Evolutionary conservation across 495 filamentous ascomycete genomes (phyloP), one percentile per base, ranked within the genome.

Genomic region (Penicillium crystallinum): DNA sequence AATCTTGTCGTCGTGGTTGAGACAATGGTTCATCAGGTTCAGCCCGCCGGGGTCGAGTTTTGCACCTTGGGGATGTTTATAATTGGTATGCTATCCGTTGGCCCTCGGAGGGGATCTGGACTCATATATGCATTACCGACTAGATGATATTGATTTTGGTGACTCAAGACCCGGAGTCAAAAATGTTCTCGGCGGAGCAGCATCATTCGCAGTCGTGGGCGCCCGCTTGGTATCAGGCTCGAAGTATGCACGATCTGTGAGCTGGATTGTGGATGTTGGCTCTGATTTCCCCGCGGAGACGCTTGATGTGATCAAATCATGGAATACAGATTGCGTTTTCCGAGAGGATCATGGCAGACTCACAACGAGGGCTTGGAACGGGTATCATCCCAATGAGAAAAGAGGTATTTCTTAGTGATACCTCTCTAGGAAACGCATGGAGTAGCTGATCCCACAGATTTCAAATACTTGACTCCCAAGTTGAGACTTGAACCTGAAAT

Each of bases 41-140:
- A 49, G 25, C 12, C 36, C 18, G 40, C 31, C 19, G 54, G 61
- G 25, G 81, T 91, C 42, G 87, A 91, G 53, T 91, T 96, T 61
- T 87, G 86, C 57, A 95, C 91, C 1, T 64, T 97, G 61, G 92
- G 90, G 62, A 96, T 97, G 92, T 91, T 96, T 60, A 96, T 96
- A 42, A 87, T 97, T 50, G 91, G 91, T 95, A 80, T 62, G 67
- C 45, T 63, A 51, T 46, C 43, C 14, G 42, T 42, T 22, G 34
- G 15, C 40, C 23, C 25, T 49, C 44, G 14, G 19, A 21, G 53
- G 31, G 43, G 6, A 34, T 33, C n/a, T 21, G 53, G 58, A 61
- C 61, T 66, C 46, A 69, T 55, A 25, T 11, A 3, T 54, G 15
- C 42, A 25, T 52, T 52, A 21, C 17, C 55, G 44, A 58, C 12